Percentiles rank a stretch among this genome's conserved stretches.
Evolutionary conservation across 176 grass and related monocot species (phyloP).

Genomic region (Saccharum officinarum): DNA sequence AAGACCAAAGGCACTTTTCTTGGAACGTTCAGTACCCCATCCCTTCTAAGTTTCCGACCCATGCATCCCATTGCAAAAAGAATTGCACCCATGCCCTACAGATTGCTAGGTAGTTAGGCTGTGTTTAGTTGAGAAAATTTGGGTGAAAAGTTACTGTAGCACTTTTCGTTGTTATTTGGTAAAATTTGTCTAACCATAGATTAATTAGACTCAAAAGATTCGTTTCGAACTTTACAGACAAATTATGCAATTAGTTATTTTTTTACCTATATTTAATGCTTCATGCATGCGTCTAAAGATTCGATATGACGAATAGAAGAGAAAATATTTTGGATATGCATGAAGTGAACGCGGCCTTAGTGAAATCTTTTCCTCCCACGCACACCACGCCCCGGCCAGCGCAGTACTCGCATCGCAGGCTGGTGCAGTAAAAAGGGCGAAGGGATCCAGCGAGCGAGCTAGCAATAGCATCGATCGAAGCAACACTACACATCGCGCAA

Average conservation of each 20-base stretch:
- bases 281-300: too few relatives aligned
- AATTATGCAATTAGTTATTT: too few relatives aligned
- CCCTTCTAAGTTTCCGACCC: conserved; percentile 34
- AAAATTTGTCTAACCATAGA: too few relatives aligned
- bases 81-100: conserved; percentile 38
- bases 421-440: conserved; percentile 32
- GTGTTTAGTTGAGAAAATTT: too few relatives aligned
- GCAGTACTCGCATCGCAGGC: conserved; percentile 13
- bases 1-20: conserved; percentile 34
- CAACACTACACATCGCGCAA: conserved; percentile 38
- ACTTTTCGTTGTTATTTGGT: too few relatives aligned
- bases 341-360: too few relatives aligned
- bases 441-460: background rate
- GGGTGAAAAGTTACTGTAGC: too few relatives aligned
- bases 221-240: too few relatives aligned
- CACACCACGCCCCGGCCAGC: background rate
- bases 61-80: conserved; percentile 31
- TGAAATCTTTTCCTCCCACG: conserved; percentile 22
- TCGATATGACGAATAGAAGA: too few relatives aligned
- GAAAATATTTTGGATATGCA: too few relatives aligned
- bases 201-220: too few relatives aligned
- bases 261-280: too few relatives aligned
- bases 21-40: conserved; percentile 32
- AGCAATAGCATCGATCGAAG: conserved; percentile 16
- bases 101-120: conserved; percentile 44